Evolutionary conservation across 805 yeast species (phyloP), one percentile per base, ranked within the genome.

Genomic region (Tetrapisispora phaffii): DNA sequence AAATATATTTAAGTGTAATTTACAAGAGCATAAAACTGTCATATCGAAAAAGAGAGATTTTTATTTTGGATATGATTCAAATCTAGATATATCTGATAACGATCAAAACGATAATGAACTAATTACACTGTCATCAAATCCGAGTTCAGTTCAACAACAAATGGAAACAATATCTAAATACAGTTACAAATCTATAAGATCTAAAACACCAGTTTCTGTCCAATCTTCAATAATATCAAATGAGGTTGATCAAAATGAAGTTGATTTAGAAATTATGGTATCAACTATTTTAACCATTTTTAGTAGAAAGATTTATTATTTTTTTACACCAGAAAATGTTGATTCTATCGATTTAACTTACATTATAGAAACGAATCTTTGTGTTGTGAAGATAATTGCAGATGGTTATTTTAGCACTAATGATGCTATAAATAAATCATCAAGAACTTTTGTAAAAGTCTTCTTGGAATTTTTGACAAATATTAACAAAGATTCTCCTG

Each of bases 351-450:
- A 49, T 19, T 15, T 47, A 8, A 29, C 36, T 10, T 50, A 48
- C 47, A 43, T 45, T 9, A 44, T 49, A 16, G 43, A 45, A 15
- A 49, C 47, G 23, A 47, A 47, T n/a, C 44, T 46, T 10, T 44
- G 46, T 16, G 45, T 55, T 2, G 44, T 54, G 12, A 58, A 63
- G 37, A 69, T 76, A 4, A 49, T 73, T 3, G 54, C 65, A 13
- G 58, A 56, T 22, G 62, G 72, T 1, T 45, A 71, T 10, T 51
- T 60, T 32, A 70, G 70, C 44, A 56, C 61, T 2, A 68, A 66
- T 50, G 43, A 44, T 9, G 58, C 53, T 4, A 42, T 74, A 21
- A 56, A 56, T 20, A 57, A 51, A 1, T 64, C 73, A 4, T 58
- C 67, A 1, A 56, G 56, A 39, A 53, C 64, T 1, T 70, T 69